Evolutionary conservation across 176 grass and related monocot genomes (phyloP).

Genomic region (Bromus sterilis): DNA sequence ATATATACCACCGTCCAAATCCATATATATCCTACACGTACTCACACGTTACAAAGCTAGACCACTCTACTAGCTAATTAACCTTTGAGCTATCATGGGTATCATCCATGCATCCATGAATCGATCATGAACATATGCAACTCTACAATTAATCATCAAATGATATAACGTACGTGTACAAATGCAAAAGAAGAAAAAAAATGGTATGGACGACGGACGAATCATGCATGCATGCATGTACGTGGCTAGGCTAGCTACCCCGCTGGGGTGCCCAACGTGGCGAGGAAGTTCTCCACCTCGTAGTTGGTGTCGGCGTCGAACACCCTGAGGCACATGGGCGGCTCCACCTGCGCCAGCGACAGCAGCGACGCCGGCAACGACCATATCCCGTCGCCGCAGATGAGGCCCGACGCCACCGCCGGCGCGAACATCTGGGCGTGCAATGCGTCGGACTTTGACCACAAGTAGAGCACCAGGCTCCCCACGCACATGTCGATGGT

Average conservation of each 20-base stretch:
- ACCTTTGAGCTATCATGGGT: background rate
- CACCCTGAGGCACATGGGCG: conserved; percentile 46
- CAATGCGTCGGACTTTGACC: background rate
- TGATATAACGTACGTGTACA: background rate
- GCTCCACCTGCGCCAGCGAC: conserved; percentile 13
- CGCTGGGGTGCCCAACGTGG: background rate
- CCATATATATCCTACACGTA: background rate
- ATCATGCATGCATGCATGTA: background rate
- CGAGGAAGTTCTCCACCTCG: conserved; percentile 29
- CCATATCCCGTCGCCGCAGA: conserved; percentile 48
- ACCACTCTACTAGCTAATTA: background rate
- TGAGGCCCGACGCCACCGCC: conserved; percentile 39
- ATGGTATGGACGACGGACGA: no score
- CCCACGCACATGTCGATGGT: conserved; percentile 65
- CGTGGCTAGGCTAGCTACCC: no score
- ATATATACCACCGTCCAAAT: no score
- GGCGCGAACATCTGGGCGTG: conserved; percentile 34
- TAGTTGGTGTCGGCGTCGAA: conserved; percentile 36
- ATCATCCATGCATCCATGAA: background rate
- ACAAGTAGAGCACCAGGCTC: conserved; percentile 37
- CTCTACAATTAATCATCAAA: background rate
- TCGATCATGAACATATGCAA: background rate
- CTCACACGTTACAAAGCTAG: background rate
- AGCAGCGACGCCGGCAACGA: conserved; percentile 35
- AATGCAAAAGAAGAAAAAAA: background rate